Percentiles rank a stretch among this genome's conserved stretches.
phyloP scores from a whole-genome alignment of 2,329 filamentous ascomycete species.

The Pseudogymnoascus sp. region DNA sequence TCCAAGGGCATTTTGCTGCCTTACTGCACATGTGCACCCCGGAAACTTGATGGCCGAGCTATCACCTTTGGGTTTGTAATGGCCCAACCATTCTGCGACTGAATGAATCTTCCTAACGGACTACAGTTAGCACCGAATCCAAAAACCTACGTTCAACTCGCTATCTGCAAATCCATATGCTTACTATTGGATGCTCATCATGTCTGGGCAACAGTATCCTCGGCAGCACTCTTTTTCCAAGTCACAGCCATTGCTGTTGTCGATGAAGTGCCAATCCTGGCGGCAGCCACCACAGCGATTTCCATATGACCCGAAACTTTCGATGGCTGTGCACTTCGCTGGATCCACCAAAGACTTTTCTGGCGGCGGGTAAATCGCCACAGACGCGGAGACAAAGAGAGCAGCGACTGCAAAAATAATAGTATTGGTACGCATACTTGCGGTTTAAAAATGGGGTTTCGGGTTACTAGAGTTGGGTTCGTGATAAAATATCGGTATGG shows the following conservation, averaged over 20 bases:
- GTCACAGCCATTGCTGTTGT: not conserved
- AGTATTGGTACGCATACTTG: not conserved
- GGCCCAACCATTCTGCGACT: not conserved
- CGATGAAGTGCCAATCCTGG: not conserved
- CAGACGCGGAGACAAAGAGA: not conserved
- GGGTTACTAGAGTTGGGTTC: not conserved
- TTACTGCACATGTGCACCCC: not conserved
- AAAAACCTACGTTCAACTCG: not conserved
- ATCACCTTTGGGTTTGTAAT: not conserved
- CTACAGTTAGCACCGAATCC: not conserved
- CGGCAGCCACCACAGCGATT: not conserved
- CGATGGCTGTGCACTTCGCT: not conserved
- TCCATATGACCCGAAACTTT: not conserved
- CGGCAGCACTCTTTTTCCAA: not conserved
- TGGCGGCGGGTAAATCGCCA: too few relatives aligned
- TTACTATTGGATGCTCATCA: not conserved
- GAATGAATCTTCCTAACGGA: not conserved
- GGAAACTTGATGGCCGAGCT: not conserved
- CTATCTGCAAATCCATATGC: not conserved
- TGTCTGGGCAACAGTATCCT: not conserved
- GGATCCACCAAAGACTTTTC: not conserved
- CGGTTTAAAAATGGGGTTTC: not conserved
- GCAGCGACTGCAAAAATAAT: not conserved
- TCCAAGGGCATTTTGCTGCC: not conserved
- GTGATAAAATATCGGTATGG: not conserved